Conservation (phyloP, 768 basidiomycete genomes). For the Sistotremastrum suecicum region DNA sequence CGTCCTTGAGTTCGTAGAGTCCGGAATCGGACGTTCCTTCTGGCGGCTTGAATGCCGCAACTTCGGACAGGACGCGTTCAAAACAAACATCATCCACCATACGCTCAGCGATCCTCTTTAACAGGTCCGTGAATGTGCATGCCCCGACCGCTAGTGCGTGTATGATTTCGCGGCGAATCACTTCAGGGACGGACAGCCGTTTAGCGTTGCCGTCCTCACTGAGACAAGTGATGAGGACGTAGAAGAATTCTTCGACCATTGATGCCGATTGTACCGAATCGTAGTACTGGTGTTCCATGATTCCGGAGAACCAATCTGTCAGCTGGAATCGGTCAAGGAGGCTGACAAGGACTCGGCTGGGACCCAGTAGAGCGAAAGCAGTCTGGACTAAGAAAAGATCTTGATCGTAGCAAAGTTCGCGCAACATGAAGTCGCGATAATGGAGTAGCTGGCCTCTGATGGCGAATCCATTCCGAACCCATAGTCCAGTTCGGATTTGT, state of each 20-base stretch:
- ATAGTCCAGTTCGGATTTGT: slow-evolving; percentile 87
- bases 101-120: slow-evolving; percentile 82
- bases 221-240: slow-evolving; percentile 74
- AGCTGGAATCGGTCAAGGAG: slow-evolving; percentile 87
- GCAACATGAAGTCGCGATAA: slow-evolving; percentile 90
- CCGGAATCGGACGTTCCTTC: slow-evolving; percentile 69
- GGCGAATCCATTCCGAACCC: slow-evolving; percentile 95
- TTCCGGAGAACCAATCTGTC: slow-evolving; percentile 62
- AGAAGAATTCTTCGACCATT: slow-evolving; percentile 88
- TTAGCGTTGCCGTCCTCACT: slow-evolving; percentile 69
- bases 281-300: slow-evolving; percentile 40
- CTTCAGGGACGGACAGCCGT: slow-evolving; percentile 44
- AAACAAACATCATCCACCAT: slow-evolving; percentile 75
- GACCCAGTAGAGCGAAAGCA: slow-evolving; percentile 64
- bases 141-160: slow-evolving; percentile 84
- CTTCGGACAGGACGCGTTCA: slow-evolving; percentile 60
- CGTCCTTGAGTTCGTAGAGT: slow-evolving; percentile 78
- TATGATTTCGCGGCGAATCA: slow-evolving; percentile 73
- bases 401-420: slow-evolving; percentile 94
- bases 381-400: slow-evolving; percentile 86
- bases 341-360: slow-evolving; percentile 65
- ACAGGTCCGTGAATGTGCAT: slow-evolving; percentile 79
- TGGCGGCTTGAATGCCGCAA: slow-evolving; percentile 73
- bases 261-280: slow-evolving; percentile 58
- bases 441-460: slow-evolving; percentile 91